These are phyloP conservation scores for Alliaria petiolata DNA, from an alignment of 345 rosid species.

Conservation along the genomic window DNA sequence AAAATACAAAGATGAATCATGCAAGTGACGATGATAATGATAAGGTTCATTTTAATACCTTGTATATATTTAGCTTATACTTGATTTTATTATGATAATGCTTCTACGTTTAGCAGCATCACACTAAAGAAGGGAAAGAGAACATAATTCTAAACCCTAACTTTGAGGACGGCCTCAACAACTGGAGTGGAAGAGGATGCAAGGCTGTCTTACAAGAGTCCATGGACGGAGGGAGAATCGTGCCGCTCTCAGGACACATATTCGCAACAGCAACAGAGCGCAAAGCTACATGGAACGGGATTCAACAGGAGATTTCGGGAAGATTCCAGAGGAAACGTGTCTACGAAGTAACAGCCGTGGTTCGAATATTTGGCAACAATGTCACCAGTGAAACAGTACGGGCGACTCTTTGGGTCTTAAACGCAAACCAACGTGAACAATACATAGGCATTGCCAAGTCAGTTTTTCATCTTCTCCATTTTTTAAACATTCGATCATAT, in stretches of 20 bases:
- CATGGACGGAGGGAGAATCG: constrained; percentile 55
- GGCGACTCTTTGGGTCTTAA: constrained; percentile 74
- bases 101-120: constrained; percentile 11
- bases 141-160: constrained; percentile 66
- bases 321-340: constrained; percentile 62
- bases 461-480: constrained; percentile 23
- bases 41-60: constrained; percentile 15
- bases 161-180: constrained; percentile 65
- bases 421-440: constrained; percentile 64
- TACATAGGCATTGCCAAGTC: constrained; percentile 63
- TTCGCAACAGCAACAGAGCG: constrained; percentile 75
- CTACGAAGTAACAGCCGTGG: constrained; percentile 60
- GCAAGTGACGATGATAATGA: constrained; percentile 1
- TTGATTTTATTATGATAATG: background rate
- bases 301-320: constrained; percentile 81
- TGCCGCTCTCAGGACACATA: constrained; percentile 51
- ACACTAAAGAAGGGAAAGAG: constrained; percentile 22
- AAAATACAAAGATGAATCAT: constrained; percentile 11
- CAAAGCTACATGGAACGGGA: constrained; percentile 73
- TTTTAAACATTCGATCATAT: background rate
- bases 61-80: background rate
- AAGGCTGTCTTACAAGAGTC: constrained; percentile 59
- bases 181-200: constrained; percentile 87
- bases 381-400: constrained; percentile 49
- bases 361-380: constrained; percentile 60